Evolutionary conservation across 352 stramenopile genomes (phyloP).

Genomic region (Phytophthora podocarpi): DNA sequence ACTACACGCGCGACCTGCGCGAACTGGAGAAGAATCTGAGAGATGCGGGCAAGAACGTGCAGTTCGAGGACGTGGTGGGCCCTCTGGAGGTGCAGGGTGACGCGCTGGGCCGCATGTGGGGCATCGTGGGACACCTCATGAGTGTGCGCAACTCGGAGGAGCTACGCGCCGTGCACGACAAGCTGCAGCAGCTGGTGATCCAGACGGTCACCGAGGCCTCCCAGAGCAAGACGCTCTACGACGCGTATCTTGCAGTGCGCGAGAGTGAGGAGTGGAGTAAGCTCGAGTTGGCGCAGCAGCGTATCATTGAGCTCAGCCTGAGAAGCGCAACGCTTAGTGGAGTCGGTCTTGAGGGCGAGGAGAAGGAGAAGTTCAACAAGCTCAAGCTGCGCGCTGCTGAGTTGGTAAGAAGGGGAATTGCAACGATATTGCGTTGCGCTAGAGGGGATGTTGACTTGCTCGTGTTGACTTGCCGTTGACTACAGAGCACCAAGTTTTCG

Average conservation of each 20-base stretch:
- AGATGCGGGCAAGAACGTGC: constrained; percentile 29
- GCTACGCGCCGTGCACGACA: constrained; percentile 93
- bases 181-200: constrained; percentile 94
- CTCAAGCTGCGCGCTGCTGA: constrained; percentile 94
- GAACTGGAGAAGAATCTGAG: constrained; percentile 49
- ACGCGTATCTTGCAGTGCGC: constrained; percentile 88
- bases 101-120: constrained; percentile 93
- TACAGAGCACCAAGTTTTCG: constrained; percentile 93
- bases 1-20: constrained; percentile 57
- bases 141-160: constrained; percentile 96
- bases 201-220: constrained; percentile 91
- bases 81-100: constrained; percentile 93
- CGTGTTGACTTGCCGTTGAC: constrained; percentile 4
- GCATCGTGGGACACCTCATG: constrained; percentile 96
- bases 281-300: constrained; percentile 67
- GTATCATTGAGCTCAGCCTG: constrained; percentile 92
- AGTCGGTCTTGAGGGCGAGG: constrained; percentile 92
- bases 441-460: neutral
- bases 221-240: constrained; percentile 93
- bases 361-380: constrained; percentile 95
- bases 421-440: neutral
- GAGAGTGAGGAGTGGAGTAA: constrained; percentile 60
- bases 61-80: constrained; percentile 91
- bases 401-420: constrained; percentile 48
- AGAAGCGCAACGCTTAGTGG: constrained; percentile 91